Conservation (phyloP, 768 basidiomycete genomes). For the Boletellus emodensis region DNA sequence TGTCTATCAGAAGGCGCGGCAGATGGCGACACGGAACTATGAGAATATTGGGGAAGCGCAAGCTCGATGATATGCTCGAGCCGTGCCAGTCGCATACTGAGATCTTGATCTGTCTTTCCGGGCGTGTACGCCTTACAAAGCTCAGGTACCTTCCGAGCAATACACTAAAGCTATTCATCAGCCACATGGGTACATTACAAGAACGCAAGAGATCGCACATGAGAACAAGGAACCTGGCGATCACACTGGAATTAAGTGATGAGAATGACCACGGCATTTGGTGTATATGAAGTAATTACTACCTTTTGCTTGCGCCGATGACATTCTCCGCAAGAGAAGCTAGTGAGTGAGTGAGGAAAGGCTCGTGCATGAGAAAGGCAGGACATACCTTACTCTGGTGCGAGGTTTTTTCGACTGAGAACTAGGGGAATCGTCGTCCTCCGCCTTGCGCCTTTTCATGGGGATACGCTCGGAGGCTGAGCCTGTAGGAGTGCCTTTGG, state of each 20-base stretch:
- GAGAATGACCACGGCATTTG: conserved; percentile 12
- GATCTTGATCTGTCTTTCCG: conserved; percentile 80
- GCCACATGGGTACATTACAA: conserved; percentile 4
- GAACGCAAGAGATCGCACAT: conserved; percentile 45
- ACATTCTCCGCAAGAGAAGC: conserved; percentile 85
- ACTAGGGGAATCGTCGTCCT: conserved; percentile 50
- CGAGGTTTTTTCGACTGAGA: conserved; percentile 57
- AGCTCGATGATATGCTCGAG: conserved; percentile 79
- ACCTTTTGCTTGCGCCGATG: conserved; percentile 89
- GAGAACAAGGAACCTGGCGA: conserved; percentile 79
- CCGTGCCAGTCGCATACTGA: conserved; percentile 66
- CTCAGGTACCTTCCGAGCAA: conserved; percentile 83
- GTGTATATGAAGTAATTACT: conserved; percentile 7
- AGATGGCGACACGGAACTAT: conserved; percentile 37
- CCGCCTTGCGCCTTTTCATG: conserved; percentile 59
- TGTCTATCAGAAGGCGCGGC: conserved; percentile 33
- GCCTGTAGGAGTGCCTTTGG: conserved; percentile 20
- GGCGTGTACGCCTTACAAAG: conserved; percentile 87
- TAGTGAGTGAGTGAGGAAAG: conserved; percentile 26
- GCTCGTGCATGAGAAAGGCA: not conserved
- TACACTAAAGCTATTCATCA: conserved; percentile 47
- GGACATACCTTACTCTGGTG: conserved; percentile 68
- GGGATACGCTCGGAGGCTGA: conserved; percentile 30
- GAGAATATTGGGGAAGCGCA: conserved; percentile 72
- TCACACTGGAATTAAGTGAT: conserved; percentile 57